Evolutionary conservation across 1,139 yeast genomes (phyloP).

Genomic region (Saccharomycopsis crataegensis): DNA sequence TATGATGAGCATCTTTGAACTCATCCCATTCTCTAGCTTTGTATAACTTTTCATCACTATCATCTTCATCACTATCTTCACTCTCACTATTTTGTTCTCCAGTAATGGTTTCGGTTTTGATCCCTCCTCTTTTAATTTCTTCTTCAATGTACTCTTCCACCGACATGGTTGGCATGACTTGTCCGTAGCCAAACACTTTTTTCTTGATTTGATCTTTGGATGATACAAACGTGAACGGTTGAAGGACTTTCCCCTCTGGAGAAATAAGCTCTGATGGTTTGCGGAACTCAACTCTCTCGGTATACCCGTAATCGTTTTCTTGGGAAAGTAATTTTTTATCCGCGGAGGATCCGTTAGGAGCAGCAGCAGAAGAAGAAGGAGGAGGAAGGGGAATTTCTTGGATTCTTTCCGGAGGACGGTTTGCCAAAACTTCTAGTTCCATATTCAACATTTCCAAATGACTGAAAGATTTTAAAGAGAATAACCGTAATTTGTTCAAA

Average conservation of each 20-base stretch:
- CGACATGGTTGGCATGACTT: slow-evolving; percentile 87
- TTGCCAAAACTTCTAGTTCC: slow-evolving; percentile 50
- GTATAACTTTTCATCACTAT: slow-evolving; percentile 48
- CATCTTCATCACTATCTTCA: slow-evolving; percentile 43
- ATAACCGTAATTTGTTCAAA: slow-evolving; percentile 46
- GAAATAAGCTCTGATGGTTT: slow-evolving; percentile 35
- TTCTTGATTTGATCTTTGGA: slow-evolving; percentile 48
- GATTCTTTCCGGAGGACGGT: slow-evolving; percentile 22
- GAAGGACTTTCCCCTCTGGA: slow-evolving; percentile 65
- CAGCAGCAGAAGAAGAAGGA: slow-evolving; percentile 8
- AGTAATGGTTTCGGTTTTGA: slow-evolving; percentile 29
- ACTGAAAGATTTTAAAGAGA: slow-evolving; percentile 46
- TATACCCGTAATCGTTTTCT: slow-evolving; percentile 32
- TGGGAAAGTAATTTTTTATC: slow-evolving; percentile 12
- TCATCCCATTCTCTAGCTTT: slow-evolving; percentile 86
- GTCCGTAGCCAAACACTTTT: slow-evolving; percentile 87
- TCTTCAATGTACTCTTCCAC: slow-evolving; percentile 87
- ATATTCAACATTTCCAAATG: slow-evolving; percentile 45
- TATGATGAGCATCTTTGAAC: slow-evolving; percentile 78
- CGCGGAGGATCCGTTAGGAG: slow-evolving; percentile 1
- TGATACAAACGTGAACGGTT: slow-evolving; percentile 77
- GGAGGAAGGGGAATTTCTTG: background rate
- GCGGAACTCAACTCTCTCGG: slow-evolving; percentile 45
- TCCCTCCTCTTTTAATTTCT: slow-evolving; percentile 79
- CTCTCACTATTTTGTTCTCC: slow-evolving; percentile 35